A percentile compares a stretch with the other conserved stretches of the same genome.
phyloP scores from a whole-genome alignment of 2,329 filamentous ascomycete genomes.

The Colletotrichum tofieldiae region DNA sequence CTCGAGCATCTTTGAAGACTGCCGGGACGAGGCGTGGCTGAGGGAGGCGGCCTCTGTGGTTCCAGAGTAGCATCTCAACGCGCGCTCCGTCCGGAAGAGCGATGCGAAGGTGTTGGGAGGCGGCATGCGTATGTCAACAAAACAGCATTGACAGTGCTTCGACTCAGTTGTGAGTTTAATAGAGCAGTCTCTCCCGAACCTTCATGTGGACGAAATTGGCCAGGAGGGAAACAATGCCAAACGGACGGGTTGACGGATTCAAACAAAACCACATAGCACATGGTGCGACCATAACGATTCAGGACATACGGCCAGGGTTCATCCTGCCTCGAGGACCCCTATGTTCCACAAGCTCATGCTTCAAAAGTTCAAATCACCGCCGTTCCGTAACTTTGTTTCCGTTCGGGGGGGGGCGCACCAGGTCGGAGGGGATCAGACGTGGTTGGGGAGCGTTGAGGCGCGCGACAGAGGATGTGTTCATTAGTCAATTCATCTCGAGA shows the following conservation, averaged over 20 bases:
- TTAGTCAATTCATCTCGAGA: not conserved
- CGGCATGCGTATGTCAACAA: not conserved
- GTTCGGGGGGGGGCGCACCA: not conserved
- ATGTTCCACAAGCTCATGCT: conserved; percentile 14
- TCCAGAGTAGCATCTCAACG: not conserved
- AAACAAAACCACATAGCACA: not conserved
- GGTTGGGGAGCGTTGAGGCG: not conserved
- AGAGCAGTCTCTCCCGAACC: not conserved
- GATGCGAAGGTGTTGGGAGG: not conserved
- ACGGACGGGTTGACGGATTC: not conserved
- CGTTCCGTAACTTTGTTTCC: conserved; percentile 14
- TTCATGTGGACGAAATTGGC: not conserved
- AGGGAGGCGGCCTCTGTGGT: not conserved
- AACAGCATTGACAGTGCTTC: not conserved
- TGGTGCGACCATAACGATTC: not conserved
- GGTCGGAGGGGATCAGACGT: not conserved
- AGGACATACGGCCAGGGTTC: conserved; percentile 10
- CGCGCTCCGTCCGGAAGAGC: not conserved
- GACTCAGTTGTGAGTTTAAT: not conserved
- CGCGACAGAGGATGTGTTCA: not conserved
- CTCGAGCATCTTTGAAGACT: not conserved
- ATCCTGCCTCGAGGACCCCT: conserved; percentile 32
- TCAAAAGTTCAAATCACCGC: conserved; percentile 5
- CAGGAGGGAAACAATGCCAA: not conserved
- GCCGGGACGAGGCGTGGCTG: not conserved